phyloP scores from a whole-genome alignment of 768 basidiomycete genomes.

The Pulveroboletus sp. region DNA sequence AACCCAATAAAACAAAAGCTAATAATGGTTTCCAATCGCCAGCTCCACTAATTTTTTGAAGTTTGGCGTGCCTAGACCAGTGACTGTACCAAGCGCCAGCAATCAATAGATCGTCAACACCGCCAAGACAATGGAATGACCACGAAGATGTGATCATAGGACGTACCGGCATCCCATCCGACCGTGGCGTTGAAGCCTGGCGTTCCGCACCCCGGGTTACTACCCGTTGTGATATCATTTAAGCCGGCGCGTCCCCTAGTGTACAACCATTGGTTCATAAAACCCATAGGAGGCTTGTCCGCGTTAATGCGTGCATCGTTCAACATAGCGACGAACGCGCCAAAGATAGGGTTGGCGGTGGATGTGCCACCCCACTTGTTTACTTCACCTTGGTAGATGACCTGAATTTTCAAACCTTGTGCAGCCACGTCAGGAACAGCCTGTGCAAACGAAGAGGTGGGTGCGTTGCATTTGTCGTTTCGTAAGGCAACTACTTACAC shows the following conservation, averaged over 20 bases:
- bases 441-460: conserved; percentile 12
- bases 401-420: conserved; percentile 47
- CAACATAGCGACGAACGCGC: conserved; percentile 60
- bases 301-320: conserved; percentile 57
- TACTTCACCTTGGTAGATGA: conserved; percentile 45
- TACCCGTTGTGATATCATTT: conserved; percentile 59
- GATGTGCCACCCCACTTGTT: conserved; percentile 56
- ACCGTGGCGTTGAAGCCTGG: conserved; percentile 57
- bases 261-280: conserved; percentile 66
- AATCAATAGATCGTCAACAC: no score
- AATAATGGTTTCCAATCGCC: no score
- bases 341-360: conserved; percentile 61
- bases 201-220: conserved; percentile 61
- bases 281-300: conserved; percentile 48
- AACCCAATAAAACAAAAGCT: no score
- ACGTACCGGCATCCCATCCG: conserved; percentile 61
- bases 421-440: conserved; percentile 68
- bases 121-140: no score
- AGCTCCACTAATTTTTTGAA: no score
- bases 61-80: no score
- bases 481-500: conserved; percentile 34
- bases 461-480: background rate
- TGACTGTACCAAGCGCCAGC: no score
- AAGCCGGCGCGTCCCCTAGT: conserved; percentile 31
- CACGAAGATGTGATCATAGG: no score